Base-by-base conservation (phyloP, 495 filamentous ascomycete genomes). In the Aspergillus sparsus region DNA sequence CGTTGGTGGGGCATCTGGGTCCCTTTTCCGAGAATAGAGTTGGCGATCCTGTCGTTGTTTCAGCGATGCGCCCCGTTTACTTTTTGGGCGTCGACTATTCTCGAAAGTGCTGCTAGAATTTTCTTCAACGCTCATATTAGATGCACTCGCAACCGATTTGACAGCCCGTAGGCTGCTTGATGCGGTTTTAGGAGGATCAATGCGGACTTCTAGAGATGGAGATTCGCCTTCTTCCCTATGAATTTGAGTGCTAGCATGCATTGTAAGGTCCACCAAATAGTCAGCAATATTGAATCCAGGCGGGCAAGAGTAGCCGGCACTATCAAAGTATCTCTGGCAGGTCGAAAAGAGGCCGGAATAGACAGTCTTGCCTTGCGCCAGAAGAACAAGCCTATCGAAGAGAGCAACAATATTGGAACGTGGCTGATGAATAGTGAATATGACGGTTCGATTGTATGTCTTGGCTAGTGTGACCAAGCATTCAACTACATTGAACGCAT, bases 381-480 rank as follows among this genome's bases (percentile, higher is more conserved):
- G 80, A 15, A 98, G 85, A 61, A 98, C 84, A 15, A 98, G 81
- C 56, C 93, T 86, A 70, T 98, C 95, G 66, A 98, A 98, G 34
- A 98, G 82, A n/a, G 94, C 94, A 33, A 98, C 94, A 64, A 98
- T 98, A 66, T 98, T 98, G n/a, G 94, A 98, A 58, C 96, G 83
- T n/a, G 94, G 94, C 63, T 98, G 94, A 73, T 98, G 94, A 62
- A 98, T 98, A 6, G 94, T 98, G 78, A 98, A 97, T 57, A 98
- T 89, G 59, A 98, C 90, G 1, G 94, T 98, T 49, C 94, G 84
- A 69, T 96, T 93, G 78, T 97, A 98, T 33, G 87, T 93, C 79
- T 94, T 96, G 15, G 94, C 94, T 47, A 98, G 74, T 5, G 89
- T 97, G 42, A 98, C 94, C 39, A 98, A 80, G 65, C 93, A 97